These are phyloP conservation scores for Alopecurus myosuroides DNA, from an alignment of 176 grass and related monocot species.

Conservation along the genomic window DNA sequence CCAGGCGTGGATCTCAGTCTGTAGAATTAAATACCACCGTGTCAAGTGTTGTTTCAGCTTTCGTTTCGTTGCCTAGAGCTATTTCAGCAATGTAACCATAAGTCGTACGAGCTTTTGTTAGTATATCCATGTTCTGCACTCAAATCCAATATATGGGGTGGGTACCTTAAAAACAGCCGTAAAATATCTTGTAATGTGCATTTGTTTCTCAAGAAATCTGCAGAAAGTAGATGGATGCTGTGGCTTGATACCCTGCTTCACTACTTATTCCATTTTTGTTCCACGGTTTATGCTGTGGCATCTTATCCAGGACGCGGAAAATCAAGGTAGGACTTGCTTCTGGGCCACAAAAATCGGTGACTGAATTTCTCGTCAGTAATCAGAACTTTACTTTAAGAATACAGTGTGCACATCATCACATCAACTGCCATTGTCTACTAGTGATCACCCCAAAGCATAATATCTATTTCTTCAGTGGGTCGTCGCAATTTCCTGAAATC, in stretches of 20 bases:
- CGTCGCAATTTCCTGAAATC: background rate
- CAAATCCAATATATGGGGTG: slow-evolving; percentile 9
- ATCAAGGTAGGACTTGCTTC: background rate
- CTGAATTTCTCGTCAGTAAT: no score
- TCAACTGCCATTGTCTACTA: no score
- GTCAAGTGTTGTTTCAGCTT: slow-evolving; percentile 10
- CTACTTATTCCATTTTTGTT: background rate
- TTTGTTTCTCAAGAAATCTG: background rate
- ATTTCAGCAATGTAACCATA: slow-evolving; percentile 29
- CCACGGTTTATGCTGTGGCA: background rate
- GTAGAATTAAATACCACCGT: background rate
- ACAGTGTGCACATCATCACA: background rate
- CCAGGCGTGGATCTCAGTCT: background rate
- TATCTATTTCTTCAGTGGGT: background rate
- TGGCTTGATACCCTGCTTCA: no score
- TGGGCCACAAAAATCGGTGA: background rate
- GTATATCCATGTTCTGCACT: no score
- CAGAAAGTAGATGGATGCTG: background rate
- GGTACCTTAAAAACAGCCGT: background rate
- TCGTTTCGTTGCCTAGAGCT: slow-evolving; percentile 7
- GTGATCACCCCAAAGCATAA: background rate
- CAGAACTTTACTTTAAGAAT: background rate
- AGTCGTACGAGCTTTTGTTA: background rate
- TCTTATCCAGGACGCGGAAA: background rate
- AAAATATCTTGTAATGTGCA: background rate